Evolutionary conservation across 2,329 filamentous ascomycete genomes (phyloP).

Genomic region (Cadophora malorum): DNA sequence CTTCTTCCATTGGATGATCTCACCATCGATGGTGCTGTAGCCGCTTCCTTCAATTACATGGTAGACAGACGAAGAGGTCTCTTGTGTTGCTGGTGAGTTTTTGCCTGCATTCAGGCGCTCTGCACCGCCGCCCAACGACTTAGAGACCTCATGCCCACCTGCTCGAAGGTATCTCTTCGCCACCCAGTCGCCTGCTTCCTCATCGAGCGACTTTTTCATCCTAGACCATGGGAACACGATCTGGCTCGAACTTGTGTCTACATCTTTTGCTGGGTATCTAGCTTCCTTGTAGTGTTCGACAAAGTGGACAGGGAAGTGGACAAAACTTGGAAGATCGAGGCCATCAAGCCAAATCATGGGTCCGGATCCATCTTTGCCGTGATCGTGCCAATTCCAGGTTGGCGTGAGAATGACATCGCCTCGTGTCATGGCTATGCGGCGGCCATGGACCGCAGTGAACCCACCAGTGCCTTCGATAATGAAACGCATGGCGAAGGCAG

Average conservation of each 20-base stretch:
- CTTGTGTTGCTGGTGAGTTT: conserved; percentile 49
- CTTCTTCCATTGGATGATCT: conserved; percentile 51
- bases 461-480: conserved; percentile 62
- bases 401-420: conserved; percentile 65
- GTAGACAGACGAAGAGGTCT: conserved; percentile 60
- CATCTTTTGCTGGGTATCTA: conserved; percentile 54
- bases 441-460: conserved; percentile 63
- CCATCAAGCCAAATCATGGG: conserved; percentile 65
- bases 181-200: conserved; percentile 41
- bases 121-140: conserved; percentile 50
- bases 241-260: conserved; percentile 46
- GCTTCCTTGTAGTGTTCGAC: conserved; percentile 56
- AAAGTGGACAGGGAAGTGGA: conserved; percentile 59
- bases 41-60: conserved; percentile 58
- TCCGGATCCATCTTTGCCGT: conserved; percentile 60
- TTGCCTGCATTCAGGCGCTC: conserved; percentile 50
- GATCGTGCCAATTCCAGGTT: conserved; percentile 65
- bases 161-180: conserved; percentile 46
- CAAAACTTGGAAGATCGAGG: conserved; percentile 59
- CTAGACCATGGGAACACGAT: conserved; percentile 51
- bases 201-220: conserved; percentile 50
- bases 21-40: conserved; percentile 48
- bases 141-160: conserved; percentile 45
- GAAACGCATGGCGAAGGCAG: conserved; percentile 62
- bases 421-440: conserved; percentile 56